Evolutionary conservation across 371 early-diverging fungal genomes (phyloP).

Genomic region (Mucor irregularis): DNA sequence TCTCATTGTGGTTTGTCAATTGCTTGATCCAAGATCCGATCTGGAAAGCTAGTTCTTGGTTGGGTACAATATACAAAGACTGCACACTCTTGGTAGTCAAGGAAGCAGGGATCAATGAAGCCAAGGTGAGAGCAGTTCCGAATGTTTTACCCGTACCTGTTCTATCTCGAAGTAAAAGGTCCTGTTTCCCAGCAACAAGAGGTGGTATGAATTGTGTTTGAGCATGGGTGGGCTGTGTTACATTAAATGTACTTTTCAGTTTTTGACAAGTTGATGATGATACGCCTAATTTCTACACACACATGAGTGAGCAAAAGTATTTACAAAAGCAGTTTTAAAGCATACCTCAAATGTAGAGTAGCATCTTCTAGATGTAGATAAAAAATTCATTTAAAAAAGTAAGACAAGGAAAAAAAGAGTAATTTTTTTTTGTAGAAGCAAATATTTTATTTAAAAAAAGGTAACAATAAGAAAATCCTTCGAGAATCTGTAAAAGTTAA

Average conservation of each 20-base stretch:
- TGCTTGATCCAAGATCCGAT: constrained; percentile 53
- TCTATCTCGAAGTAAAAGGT: constrained; percentile 68
- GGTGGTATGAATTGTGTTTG: constrained; percentile 63
- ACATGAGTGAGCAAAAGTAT: neutral
- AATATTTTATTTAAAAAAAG: constrained; percentile 6
- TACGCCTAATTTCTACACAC: constrained; percentile 54
- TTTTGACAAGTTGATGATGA: constrained; percentile 40
- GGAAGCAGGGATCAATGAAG: constrained; percentile 9
- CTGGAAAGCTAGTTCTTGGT: constrained; percentile 88
- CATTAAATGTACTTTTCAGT: constrained; percentile 45
- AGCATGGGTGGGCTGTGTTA: constrained; percentile 49
- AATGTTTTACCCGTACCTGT: constrained; percentile 86
- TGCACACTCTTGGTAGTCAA: constrained; percentile 25
- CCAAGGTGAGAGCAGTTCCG: constrained; percentile 60
- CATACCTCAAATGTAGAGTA: constrained; percentile 26
- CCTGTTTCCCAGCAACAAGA: constrained; percentile 48
- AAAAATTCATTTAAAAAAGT: constrained; percentile 1
- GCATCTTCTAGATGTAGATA: neutral
- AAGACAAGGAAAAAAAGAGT: neutral
- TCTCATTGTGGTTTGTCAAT: constrained; percentile 15
- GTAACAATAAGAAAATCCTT: neutral
- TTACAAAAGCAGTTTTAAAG: neutral
- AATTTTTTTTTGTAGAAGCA: neutral
- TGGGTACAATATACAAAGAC: constrained; percentile 79
- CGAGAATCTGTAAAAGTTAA: constrained; percentile 1